Evolutionary conservation across 305 asterid species (phyloP).

Genomic region (Petunia hybrid): DNA sequence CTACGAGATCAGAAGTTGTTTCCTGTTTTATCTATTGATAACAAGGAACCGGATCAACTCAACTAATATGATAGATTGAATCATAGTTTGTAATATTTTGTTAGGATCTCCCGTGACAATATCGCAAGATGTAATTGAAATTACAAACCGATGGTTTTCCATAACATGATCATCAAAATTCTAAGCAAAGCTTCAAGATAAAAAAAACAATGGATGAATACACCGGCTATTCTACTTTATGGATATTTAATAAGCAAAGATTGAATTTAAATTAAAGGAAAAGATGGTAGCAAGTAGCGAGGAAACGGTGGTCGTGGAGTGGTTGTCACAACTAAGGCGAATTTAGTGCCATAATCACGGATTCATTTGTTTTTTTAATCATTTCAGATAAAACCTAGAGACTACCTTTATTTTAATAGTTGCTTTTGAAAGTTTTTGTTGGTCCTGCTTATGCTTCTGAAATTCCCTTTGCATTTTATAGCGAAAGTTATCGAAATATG

Average conservation of each 20-base stretch:
- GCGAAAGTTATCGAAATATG: neutral
- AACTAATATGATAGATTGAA: neutral
- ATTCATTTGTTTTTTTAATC: neutral
- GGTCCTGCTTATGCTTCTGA: neutral
- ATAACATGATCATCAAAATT: neutral
- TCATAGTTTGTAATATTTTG: neutral
- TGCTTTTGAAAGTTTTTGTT: neutral
- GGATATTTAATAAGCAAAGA: neutral
- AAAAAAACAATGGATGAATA: neutral
- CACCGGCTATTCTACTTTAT: neutral
- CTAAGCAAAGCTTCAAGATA: neutral
- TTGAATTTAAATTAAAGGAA: neutral
- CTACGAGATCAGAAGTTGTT: too few relatives aligned
- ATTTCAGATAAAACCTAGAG: slow-evolving; percentile 17
- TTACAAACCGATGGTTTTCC: neutral
- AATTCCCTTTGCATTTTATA: neutral
- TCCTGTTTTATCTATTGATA: too few relatives aligned
- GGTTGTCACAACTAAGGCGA: neutral
- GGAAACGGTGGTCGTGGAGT: slow-evolving; percentile 25
- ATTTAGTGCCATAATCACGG: slow-evolving; percentile 25
- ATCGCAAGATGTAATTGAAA: neutral
- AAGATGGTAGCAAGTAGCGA: neutral
- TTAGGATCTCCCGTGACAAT: neutral
- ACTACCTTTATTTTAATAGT: slow-evolving; percentile 8
- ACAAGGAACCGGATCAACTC: neutral